These are phyloP conservation scores for Botrytis byssoidea DNA, from an alignment of 2,329 filamentous ascomycete genomes.

Conservation along the genomic window DNA sequence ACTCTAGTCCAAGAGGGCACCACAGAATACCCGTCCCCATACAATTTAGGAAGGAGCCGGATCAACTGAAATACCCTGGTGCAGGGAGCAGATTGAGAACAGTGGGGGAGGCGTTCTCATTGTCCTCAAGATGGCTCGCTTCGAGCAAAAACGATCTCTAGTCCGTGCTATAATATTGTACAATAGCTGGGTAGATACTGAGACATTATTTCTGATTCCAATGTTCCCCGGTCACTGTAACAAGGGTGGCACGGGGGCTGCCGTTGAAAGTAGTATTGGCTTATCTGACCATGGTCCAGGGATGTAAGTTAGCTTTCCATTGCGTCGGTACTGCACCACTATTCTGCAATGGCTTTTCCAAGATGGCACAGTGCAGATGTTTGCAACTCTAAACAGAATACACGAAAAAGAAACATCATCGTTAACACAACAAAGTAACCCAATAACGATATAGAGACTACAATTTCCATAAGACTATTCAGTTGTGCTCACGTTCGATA, in stretches of 20 bases:
- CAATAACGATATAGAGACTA: not conserved
- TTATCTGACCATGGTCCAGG: not conserved
- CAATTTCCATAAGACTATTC: not conserved
- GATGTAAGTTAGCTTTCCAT: not conserved
- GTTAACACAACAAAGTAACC: not conserved
- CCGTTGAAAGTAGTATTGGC: not conserved
- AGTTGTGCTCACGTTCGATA: not conserved
- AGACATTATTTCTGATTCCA: not conserved
- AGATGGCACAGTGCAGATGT: not conserved
- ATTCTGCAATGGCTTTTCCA: not conserved
- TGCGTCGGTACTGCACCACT: not conserved
- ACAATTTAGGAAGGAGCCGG: not conserved
- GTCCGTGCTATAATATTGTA: not conserved
- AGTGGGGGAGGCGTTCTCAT: not conserved
- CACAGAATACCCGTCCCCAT: not conserved
- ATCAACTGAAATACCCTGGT: not conserved
- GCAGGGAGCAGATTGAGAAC: not conserved
- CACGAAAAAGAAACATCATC: not conserved
- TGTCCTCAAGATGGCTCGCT: not conserved
- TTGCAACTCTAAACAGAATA: not conserved
- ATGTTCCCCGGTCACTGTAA: not conserved
- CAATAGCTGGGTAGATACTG: not conserved
- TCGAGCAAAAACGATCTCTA: not conserved
- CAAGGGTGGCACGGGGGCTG: not conserved
- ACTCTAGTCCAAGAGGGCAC: not conserved